A percentile compares a stretch with the other conserved stretches of the same genome.
Evolutionary conservation across 345 rosid genomes (phyloP).

Genomic region (Gossypioides kirkii): DNA sequence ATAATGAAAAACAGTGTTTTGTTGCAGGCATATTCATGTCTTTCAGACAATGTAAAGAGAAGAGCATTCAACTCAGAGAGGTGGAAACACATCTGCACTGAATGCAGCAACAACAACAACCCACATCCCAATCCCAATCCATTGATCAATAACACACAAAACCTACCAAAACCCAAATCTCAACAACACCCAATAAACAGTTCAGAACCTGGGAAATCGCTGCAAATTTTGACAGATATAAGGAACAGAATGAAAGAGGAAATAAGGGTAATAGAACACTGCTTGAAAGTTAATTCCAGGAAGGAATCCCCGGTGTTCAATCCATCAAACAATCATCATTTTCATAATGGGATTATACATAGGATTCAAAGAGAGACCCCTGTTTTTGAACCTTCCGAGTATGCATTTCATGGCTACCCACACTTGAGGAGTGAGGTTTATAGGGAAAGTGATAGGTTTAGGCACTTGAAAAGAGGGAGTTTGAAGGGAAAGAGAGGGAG

Average conservation of each 20-base stretch:
- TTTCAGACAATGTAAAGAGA: conserved; percentile 53
- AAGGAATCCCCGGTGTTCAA: conserved; percentile 27
- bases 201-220: conserved; percentile 10
- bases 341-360: conserved; percentile 15
- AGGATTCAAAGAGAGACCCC: conserved; percentile 49
- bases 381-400: conserved; percentile 60
- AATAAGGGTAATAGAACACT: conserved; percentile 68
- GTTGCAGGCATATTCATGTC: conserved; percentile 71
- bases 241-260: conserved; percentile 73
- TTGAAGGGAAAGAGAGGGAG: conserved; percentile 15
- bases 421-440: conserved; percentile 46
- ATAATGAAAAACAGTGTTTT: background rate
- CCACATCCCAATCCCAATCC: conserved; percentile 20
- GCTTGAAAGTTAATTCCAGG: conserved; percentile 44
- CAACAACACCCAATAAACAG: too few species aligned
- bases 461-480: conserved; percentile 22
- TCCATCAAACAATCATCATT: conserved; percentile 16
- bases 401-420: conserved; percentile 64
- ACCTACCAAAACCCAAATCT: conserved; percentile 11
- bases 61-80: conserved; percentile 55
- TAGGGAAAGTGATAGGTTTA: conserved; percentile 23
- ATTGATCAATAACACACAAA: background rate
- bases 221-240: conserved; percentile 38
- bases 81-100: conserved; percentile 43
- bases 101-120: conserved; percentile 54